These are phyloP conservation scores for Candida stauntonica DNA, from an alignment of 805 yeast species.

Conservation along the genomic window DNA sequence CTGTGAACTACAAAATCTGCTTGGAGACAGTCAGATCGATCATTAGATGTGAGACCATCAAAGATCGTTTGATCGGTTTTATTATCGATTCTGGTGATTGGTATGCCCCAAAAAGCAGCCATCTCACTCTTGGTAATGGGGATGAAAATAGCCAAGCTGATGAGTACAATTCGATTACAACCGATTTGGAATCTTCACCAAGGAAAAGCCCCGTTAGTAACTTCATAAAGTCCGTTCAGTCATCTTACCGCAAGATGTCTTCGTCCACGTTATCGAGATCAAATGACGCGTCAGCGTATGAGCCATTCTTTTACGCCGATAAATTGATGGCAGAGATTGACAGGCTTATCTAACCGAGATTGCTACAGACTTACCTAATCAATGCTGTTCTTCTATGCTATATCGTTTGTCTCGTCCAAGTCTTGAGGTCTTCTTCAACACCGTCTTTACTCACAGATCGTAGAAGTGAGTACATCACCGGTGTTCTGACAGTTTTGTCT, in stretches of 20 bases:
- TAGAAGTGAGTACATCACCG: slow-evolving; percentile 21
- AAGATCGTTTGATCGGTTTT: slow-evolving; percentile 6
- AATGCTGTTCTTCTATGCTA: background rate
- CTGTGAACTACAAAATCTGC: slow-evolving; percentile 2
- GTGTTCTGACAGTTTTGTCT: slow-evolving; percentile 18
- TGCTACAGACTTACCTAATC: background rate
- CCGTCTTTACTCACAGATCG: slow-evolving; percentile 4
- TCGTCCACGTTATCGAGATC: background rate
- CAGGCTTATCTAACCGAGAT: background rate
- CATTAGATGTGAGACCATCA: background rate
- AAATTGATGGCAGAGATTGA: slow-evolving; percentile 14
- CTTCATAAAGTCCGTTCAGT: background rate
- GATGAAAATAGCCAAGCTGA: too few relatives aligned
- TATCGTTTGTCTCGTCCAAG: slow-evolving; percentile 20
- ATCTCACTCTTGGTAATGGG: too few relatives aligned
- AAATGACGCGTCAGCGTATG: background rate
- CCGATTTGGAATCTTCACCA: slow-evolving; percentile 3
- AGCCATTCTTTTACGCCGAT: slow-evolving; percentile 7
- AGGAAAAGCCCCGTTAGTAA: slow-evolving; percentile 2
- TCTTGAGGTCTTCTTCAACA: slow-evolving; percentile 8
- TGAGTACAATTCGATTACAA: slow-evolving; percentile 5
- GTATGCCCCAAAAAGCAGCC: background rate
- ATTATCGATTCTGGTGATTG: slow-evolving; percentile 15
- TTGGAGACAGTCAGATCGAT: slow-evolving; percentile 2
- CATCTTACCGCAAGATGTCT: background rate